phyloP scores from a whole-genome alignment of 2,329 filamentous ascomycete genomes.

The Nigrospora oryzae region DNA sequence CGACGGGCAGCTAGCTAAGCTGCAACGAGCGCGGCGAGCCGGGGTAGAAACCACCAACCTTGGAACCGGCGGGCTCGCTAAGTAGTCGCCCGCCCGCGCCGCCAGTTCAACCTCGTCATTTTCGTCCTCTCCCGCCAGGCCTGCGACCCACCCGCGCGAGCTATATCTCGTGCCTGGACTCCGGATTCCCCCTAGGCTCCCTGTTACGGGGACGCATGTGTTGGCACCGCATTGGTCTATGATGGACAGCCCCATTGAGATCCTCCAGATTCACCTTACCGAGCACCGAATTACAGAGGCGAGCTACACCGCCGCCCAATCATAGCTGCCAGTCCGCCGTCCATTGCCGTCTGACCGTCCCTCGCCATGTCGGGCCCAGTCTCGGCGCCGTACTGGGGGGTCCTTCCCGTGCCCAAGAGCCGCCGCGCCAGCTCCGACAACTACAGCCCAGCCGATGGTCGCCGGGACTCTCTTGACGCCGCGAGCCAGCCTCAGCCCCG shows the following conservation, averaged over 20 bases:
- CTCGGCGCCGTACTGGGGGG: constrained; percentile 45
- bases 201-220: constrained; percentile 25
- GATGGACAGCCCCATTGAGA: constrained; percentile 5
- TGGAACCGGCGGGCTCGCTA: no score
- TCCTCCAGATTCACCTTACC: constrained; percentile 4
- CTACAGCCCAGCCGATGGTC: constrained; percentile 19
- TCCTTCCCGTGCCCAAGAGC: constrained; percentile 42
- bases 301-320: constrained; percentile 12
- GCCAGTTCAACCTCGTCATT: constrained; percentile 7
- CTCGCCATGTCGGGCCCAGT: constrained; percentile 4
- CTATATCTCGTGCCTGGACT: neutral
- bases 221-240: constrained; percentile 36
- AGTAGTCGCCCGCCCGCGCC: neutral
- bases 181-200: constrained; percentile 1
- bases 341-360: neutral
- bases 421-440: constrained; percentile 26
- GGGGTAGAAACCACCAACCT: no score
- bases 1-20: no score
- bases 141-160: neutral
- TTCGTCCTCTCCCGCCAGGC: neutral
- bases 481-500: constrained; percentile 30
- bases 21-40: no score
- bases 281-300: neutral
- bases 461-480: constrained; percentile 24
- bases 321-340: constrained; percentile 8